These are phyloP conservation scores for Cutaneotrichosporon spelunceum DNA, from an alignment of 1,284 basidiomycete species.

Conservation along the genomic window DNA sequence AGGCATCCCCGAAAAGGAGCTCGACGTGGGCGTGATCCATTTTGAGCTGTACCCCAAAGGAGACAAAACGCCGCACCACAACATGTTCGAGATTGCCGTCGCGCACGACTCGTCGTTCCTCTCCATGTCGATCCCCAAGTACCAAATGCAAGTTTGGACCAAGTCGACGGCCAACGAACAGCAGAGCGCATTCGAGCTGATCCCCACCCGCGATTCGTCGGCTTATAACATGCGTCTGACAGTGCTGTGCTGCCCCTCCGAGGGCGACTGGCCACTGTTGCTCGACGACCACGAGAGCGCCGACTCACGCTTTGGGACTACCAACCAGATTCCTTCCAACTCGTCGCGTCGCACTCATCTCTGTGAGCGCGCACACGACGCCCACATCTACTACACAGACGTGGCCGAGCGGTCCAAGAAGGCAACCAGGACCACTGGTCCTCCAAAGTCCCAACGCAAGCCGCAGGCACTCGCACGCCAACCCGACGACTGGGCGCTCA, in stretches of 20 bases:
- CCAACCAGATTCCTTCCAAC: slow-evolving; percentile 48
- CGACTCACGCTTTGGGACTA: slow-evolving; percentile 45
- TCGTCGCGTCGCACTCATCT: slow-evolving; percentile 39
- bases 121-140: slow-evolving; percentile 37
- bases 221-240: slow-evolving; percentile 44
- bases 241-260: slow-evolving; percentile 47
- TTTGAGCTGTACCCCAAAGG: slow-evolving; percentile 31
- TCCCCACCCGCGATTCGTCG: not conserved
- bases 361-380: slow-evolving; percentile 39
- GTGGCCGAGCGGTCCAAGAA: slow-evolving; percentile 7
- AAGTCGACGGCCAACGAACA: slow-evolving; percentile 14
- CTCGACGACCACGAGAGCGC: slow-evolving; percentile 49
- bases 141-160: slow-evolving; percentile 30
- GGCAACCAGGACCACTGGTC: not conserved
- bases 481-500: slow-evolving; percentile 44
- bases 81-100: slow-evolving; percentile 42
- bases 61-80: slow-evolving; percentile 18
- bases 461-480: not conserved
- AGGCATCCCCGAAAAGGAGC: slow-evolving; percentile 27
- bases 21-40: slow-evolving; percentile 24
- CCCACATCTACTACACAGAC: slow-evolving; percentile 27
- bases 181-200: slow-evolving; percentile 14
- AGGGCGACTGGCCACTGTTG: slow-evolving; percentile 49
- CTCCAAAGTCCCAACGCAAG: not conserved
- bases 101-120: slow-evolving; percentile 36